A percentile compares a stretch with the other conserved stretches of the same genome.
These are phyloP conservation scores for Blastobotrys terrestris DNA, from an alignment of 805 yeast genomes.

Conservation along the genomic window DNA sequence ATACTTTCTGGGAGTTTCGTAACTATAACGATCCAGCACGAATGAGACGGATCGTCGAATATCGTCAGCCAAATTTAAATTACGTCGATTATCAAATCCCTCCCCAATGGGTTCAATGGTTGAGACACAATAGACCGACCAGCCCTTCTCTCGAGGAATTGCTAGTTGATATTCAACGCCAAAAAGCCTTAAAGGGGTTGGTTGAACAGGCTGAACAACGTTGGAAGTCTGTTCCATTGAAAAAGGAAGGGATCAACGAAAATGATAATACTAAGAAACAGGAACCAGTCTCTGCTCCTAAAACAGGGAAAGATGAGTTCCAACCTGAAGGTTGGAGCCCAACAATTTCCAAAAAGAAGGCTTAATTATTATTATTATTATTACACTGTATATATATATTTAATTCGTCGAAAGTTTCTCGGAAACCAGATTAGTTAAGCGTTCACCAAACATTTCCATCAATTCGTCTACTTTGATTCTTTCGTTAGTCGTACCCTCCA, in stretches of 20 bases:
- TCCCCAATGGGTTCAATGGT: constrained; percentile 71
- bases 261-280: neutral
- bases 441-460: constrained; percentile 23
- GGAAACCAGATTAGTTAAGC: constrained; percentile 13
- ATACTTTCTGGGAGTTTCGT: constrained; percentile 79
- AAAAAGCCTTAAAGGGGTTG: constrained; percentile 44
- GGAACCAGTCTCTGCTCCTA: neutral
- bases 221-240: constrained; percentile 33
- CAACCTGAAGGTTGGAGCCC: constrained; percentile 10
- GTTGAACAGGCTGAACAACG: constrained; percentile 38
- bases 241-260: constrained; percentile 8
- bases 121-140: constrained; percentile 51
- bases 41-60: constrained; percentile 60
- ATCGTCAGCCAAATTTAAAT: constrained; percentile 41
- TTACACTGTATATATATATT: neutral
- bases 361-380: neutral
- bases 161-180: constrained; percentile 50
- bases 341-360: neutral
- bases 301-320: constrained; percentile 5
- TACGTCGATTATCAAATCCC: constrained; percentile 54
- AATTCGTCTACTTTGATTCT: constrained; percentile 13
- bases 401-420: constrained; percentile 3
- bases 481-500: constrained; percentile 9
- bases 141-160: constrained; percentile 64
- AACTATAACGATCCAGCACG: constrained; percentile 44